Conservation (phyloP, 345 rosid species). For the Citrus glauca region DNA sequence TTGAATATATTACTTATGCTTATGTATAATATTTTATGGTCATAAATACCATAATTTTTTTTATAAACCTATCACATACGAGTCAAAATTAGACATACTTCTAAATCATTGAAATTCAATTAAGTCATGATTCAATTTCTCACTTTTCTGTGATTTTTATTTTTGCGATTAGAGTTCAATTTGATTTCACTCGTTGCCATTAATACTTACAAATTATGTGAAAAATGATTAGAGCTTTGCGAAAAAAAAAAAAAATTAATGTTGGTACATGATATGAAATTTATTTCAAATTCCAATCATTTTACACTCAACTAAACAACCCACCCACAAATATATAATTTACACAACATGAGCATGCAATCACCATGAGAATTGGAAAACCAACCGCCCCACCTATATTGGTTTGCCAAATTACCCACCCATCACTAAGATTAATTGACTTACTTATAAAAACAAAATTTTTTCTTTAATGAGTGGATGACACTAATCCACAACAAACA, state of each 20-base stretch:
- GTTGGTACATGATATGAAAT: background rate
- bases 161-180: too few species aligned
- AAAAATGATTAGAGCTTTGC: background rate
- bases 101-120: background rate
- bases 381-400: slow-evolving; percentile 35
- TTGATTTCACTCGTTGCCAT: background rate
- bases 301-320: background rate
- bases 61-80: too few species aligned
- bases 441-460: background rate
- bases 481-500: slow-evolving; percentile 23
- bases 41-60: too few species aligned
- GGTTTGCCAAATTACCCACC: slow-evolving; percentile 16
- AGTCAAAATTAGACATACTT: too few species aligned
- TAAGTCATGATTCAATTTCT: too few species aligned
- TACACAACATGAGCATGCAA: background rate
- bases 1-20: too few species aligned
- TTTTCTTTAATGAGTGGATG: slow-evolving; percentile 27
- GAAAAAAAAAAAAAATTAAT: too few species aligned
- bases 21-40: too few species aligned
- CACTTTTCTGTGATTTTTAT: too few species aligned
- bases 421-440: background rate
- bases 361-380: background rate
- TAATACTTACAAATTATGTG: background rate
- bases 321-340: background rate
- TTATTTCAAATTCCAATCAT: background rate